Percentiles rank a stretch among this genome's conserved stretches.
phyloP scores from a whole-genome alignment of 768 basidiomycete genomes.

The Coprinopsis cinerea region DNA sequence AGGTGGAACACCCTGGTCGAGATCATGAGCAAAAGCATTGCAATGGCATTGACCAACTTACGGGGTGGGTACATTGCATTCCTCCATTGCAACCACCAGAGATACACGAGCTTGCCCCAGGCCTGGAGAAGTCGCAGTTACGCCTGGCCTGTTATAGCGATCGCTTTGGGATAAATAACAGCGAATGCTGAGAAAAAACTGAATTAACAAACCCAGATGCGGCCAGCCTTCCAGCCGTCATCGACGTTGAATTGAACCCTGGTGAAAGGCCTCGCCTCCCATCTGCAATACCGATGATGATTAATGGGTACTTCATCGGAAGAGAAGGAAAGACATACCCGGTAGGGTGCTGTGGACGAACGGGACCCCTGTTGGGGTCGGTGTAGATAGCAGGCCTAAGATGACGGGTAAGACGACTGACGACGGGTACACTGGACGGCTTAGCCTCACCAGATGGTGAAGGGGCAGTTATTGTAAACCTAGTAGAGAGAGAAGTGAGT shows the following conservation, averaged over 20 bases:
- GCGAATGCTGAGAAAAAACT: not conserved
- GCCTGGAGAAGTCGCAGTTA: conserved; percentile 55
- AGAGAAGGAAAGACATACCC: conserved; percentile 32
- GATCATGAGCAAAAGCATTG: not conserved
- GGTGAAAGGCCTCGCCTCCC: conserved; percentile 33
- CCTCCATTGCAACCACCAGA: conserved; percentile 70
- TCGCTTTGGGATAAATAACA: not conserved
- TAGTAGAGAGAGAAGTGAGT: conserved; percentile 9
- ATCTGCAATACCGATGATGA: conserved; percentile 22
- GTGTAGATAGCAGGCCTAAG: conserved; percentile 41
- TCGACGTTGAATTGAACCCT: conserved; percentile 48
- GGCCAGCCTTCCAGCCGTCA: conserved; percentile 58
- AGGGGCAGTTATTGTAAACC: conserved; percentile 58
- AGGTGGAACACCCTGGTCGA: conserved; percentile 67
- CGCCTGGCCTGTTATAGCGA: conserved; percentile 46
- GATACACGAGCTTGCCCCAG: conserved; percentile 54
- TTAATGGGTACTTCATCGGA: not conserved
- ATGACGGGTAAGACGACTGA: not conserved
- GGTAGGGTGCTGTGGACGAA: conserved; percentile 35
- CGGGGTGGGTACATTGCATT: conserved; percentile 43
- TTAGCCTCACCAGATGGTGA: conserved; percentile 56
- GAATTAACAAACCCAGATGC: conserved; percentile 47
- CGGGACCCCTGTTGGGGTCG: conserved; percentile 43
- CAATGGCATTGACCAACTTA: conserved; percentile 36
- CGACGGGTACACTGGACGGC: not conserved